Percentiles rank a stretch among this genome's conserved stretches.
phyloP scores from a whole-genome alignment of 2,329 filamentous ascomycete species.

The Parastagonospora avenae region DNA sequence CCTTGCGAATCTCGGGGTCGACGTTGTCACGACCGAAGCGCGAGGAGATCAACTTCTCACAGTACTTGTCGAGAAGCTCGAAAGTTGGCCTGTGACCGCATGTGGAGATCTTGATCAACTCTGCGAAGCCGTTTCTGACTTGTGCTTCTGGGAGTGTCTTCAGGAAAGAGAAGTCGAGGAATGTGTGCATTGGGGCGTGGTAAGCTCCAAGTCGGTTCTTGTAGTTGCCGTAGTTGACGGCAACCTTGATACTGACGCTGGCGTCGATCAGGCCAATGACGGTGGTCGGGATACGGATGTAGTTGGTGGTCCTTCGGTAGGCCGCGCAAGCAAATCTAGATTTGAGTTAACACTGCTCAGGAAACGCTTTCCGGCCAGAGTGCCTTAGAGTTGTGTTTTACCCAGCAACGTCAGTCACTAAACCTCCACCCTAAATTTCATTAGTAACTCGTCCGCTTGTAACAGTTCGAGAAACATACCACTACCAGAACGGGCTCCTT shows the following conservation, averaged over 20 bases:
- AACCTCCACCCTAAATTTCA: constrained; percentile 47
- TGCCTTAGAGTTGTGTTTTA: constrained; percentile 58
- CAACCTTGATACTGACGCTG: constrained; percentile 78
- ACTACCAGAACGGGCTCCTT: constrained; percentile 55
- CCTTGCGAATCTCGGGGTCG: constrained; percentile 59
- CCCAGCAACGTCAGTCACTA: constrained; percentile 63
- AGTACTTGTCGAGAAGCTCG: constrained; percentile 70
- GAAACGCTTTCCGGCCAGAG: constrained; percentile 50
- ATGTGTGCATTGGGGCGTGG: constrained; percentile 73
- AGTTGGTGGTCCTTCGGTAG: constrained; percentile 75
- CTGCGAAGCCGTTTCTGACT: constrained; percentile 75
- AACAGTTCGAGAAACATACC: constrained; percentile 20
- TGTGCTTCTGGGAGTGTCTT: constrained; percentile 69
- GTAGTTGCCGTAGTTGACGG: constrained; percentile 76
- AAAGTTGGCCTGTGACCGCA: constrained; percentile 71
- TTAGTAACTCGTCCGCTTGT: constrained; percentile 9
- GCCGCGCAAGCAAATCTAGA: constrained; percentile 64
- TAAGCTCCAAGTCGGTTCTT: constrained; percentile 77
- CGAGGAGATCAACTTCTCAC: constrained; percentile 68
- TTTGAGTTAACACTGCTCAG: constrained; percentile 26
- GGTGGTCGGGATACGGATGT: constrained; percentile 74
- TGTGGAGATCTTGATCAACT: constrained; percentile 76
- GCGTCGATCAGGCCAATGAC: constrained; percentile 78
- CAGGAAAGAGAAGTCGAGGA: constrained; percentile 76
- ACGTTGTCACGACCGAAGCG: constrained; percentile 67